Conservation (phyloP, 2,329 filamentous ascomycete genomes). For the Fusarium mangiferae region DNA sequence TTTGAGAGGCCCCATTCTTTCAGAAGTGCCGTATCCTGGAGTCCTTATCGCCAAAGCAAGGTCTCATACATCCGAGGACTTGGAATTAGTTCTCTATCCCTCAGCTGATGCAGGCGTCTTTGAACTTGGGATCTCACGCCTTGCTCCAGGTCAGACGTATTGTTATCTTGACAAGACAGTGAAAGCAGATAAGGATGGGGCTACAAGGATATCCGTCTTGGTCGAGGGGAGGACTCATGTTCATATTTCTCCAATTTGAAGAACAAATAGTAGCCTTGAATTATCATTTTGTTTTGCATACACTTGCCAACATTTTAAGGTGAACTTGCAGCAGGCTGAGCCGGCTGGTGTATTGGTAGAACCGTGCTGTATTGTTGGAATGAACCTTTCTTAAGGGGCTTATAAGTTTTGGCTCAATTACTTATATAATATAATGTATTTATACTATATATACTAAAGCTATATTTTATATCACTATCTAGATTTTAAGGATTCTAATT, state of each 20-base stretch:
- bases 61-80: background rate
- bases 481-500: no score
- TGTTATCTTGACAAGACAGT: background rate
- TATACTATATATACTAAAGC: no score
- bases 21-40: background rate
- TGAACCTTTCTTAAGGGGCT: no score
- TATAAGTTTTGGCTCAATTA: background rate
- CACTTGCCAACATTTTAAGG: background rate
- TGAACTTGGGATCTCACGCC: background rate
- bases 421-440: no score
- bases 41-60: background rate
- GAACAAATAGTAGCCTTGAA: fast-evolving
- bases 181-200: background rate
- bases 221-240: background rate
- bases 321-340: no score
- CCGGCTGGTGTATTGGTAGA: no score
- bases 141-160: background rate
- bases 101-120: background rate
- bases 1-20: background rate
- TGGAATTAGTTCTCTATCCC: background rate
- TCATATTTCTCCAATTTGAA: background rate
- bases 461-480: no score
- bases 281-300: background rate
- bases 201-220: background rate
- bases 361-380: no score